These are phyloP conservation scores for Aspergillus ostianus DNA, from an alignment of 495 filamentous ascomycete species.

Conservation along the genomic window DNA sequence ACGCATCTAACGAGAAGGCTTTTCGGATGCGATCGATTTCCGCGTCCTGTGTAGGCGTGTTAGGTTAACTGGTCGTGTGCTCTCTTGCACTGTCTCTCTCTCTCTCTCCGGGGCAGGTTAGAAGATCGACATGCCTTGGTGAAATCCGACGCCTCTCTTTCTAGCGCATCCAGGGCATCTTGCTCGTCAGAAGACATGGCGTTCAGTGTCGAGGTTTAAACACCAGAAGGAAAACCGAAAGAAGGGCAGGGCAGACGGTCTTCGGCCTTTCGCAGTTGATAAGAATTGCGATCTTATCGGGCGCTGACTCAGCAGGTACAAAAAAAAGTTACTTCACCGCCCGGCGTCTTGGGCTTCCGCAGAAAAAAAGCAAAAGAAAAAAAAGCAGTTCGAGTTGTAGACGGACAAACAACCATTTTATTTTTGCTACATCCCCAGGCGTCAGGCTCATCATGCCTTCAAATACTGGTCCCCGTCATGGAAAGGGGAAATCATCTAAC, in stretches of 20 bases:
- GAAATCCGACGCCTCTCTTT: conserved; percentile 85
- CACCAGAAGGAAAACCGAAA: conserved; percentile 2
- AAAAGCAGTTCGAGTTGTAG: background rate
- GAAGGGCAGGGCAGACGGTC: background rate
- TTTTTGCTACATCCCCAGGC: background rate
- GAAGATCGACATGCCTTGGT: conserved; percentile 59
- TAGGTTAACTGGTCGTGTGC: background rate
- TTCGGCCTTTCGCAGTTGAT: conserved; percentile 4
- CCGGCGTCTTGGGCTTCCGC: conserved; percentile 6
- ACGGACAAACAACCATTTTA: background rate
- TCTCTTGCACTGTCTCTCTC: background rate
- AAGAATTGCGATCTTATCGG: conserved; percentile 34
- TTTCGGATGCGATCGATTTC: conserved; percentile 94
- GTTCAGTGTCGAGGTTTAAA: background rate
- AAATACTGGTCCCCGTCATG: conserved; percentile 17
- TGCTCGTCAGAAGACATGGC: conserved; percentile 60
- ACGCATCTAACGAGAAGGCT: conserved; percentile 89
- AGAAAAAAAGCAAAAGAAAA: conserved; percentile 8
- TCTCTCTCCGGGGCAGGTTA: background rate
- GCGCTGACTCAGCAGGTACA: conserved; percentile 35
- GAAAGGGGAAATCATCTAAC: conserved; percentile 26
- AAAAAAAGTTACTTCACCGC: conserved; percentile 35
- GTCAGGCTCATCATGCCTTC: conserved; percentile 33
- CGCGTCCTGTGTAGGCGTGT: conserved; percentile 62
- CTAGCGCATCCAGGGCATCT: conserved; percentile 80